phyloP scores from a whole-genome alignment of 2,329 filamentous ascomycete genomes.

The Fusarium transvaalense region DNA sequence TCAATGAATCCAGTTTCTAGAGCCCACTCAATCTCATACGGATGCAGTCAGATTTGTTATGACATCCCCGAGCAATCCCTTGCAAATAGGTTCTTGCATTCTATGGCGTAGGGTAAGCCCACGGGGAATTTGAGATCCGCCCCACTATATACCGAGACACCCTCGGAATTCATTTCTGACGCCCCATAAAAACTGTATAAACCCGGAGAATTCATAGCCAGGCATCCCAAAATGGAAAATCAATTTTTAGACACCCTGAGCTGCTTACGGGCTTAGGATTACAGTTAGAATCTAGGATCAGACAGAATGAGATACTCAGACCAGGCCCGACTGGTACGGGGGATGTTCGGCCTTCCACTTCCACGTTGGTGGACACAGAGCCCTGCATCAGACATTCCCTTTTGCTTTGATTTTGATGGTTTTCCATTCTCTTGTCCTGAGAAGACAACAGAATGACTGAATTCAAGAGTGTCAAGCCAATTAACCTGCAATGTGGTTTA shows the following conservation, averaged over 20 bases:
- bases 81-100: neutral
- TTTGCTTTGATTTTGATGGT: neutral
- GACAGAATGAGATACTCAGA: neutral
- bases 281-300: neutral
- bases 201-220: neutral
- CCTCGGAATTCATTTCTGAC: neutral
- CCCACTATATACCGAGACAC: neutral
- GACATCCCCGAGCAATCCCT: neutral
- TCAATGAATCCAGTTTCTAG: no score
- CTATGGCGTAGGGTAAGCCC: neutral
- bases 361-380: neutral
- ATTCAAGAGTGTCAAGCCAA: neutral
- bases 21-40: neutral
- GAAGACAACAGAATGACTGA: neutral
- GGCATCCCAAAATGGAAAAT: neutral
- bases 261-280: neutral
- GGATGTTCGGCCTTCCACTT: neutral
- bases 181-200: no score
- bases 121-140: neutral
- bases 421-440: neutral
- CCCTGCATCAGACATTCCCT: neutral
- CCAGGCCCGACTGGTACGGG: accelerated
- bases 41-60: neutral
- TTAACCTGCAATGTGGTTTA: neutral
- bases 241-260: neutral